A percentile compares a stretch with the other conserved stretches of the same genome.
phyloP scores from a whole-genome alignment of 2,329 filamentous ascomycete genomes.

The Fusarium penzigii region DNA sequence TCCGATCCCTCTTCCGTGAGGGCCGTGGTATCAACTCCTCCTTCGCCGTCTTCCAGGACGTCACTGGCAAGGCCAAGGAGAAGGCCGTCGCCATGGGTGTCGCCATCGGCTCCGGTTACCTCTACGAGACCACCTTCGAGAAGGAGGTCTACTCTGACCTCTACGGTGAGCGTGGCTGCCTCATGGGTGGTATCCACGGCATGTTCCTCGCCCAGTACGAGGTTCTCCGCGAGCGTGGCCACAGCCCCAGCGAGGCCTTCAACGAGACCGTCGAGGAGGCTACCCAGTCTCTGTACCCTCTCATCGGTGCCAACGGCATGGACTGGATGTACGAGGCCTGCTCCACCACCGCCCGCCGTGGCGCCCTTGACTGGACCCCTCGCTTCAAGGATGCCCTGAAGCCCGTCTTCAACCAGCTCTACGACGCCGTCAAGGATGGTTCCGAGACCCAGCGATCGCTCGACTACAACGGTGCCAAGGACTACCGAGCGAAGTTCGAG shows the following conservation, averaged over 20 bases:
- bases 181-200: slow-evolving; percentile 99
- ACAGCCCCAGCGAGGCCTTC: slow-evolving; percentile 97
- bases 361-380: slow-evolving; percentile 98
- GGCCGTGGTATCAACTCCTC: slow-evolving; percentile 99
- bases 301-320: slow-evolving; percentile 98
- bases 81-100: slow-evolving; percentile 96
- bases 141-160: slow-evolving; percentile 99
- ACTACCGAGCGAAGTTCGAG: slow-evolving; percentile 98
- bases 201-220: slow-evolving; percentile 99
- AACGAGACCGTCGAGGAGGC: slow-evolving; percentile 99
- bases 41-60: slow-evolving; percentile 97
- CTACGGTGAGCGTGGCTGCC: slow-evolving; percentile 98
- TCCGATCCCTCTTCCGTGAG: slow-evolving; percentile 98
- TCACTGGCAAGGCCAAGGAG: slow-evolving; percentile 97
- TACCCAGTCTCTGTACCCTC: slow-evolving; percentile 94
- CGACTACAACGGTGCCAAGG: slow-evolving; percentile 92
- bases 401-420: slow-evolving; percentile 97
- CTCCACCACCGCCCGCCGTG: slow-evolving; percentile 96
- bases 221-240: slow-evolving; percentile 97
- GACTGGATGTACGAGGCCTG: slow-evolving; percentile 99
- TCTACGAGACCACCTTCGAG: slow-evolving; percentile 99
- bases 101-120: slow-evolving; percentile 95
- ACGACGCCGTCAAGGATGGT: slow-evolving; percentile 88
- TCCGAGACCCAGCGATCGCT: slow-evolving; percentile 94
- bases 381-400: slow-evolving; percentile 98